Evolutionary conservation across 371 early-diverging fungal species (phyloP).

Genomic region (Dichotomocladium elegans): DNA sequence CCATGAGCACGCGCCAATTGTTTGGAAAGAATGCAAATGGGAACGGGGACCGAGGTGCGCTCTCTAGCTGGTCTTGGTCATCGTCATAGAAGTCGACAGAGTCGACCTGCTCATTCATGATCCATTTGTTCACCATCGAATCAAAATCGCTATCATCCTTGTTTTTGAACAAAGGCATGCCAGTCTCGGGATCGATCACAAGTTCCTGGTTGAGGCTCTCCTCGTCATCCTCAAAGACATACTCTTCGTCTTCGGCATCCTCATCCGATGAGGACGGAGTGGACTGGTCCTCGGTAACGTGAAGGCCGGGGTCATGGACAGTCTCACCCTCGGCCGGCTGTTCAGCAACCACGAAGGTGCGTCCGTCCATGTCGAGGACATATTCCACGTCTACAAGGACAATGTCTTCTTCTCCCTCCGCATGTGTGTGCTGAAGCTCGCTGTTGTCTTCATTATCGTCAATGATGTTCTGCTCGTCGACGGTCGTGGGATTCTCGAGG

Average conservation of each 20-base stretch:
- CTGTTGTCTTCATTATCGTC: not conserved
- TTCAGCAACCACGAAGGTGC: no score
- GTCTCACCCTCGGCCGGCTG: not conserved
- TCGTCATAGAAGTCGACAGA: not conserved
- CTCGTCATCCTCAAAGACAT: not conserved
- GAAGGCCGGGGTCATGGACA: not conserved
- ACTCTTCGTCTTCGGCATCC: not conserved
- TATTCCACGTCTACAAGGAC: not conserved
- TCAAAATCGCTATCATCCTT: constrained; percentile 2
- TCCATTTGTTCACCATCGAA: no score
- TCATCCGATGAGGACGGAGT: not conserved
- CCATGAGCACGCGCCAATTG: not conserved
- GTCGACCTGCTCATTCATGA: not conserved
- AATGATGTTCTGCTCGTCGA: not conserved
- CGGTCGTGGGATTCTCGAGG: not conserved
- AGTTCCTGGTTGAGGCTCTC: not conserved
- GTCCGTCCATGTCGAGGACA: not conserved
- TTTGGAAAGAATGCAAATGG: not conserved
- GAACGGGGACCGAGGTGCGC: not conserved
- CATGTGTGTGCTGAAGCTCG: not conserved
- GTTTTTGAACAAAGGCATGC: constrained; percentile 1
- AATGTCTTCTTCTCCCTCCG: not conserved
- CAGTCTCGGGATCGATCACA: constrained; percentile 2
- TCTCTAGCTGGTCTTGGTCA: not conserved
- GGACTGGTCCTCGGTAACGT: not conserved